Percentiles rank a stretch among this genome's conserved stretches.
These are phyloP conservation scores for Phytophthora sojae DNA, from an alignment of 352 stramenopile species.

Conservation along the genomic window DNA sequence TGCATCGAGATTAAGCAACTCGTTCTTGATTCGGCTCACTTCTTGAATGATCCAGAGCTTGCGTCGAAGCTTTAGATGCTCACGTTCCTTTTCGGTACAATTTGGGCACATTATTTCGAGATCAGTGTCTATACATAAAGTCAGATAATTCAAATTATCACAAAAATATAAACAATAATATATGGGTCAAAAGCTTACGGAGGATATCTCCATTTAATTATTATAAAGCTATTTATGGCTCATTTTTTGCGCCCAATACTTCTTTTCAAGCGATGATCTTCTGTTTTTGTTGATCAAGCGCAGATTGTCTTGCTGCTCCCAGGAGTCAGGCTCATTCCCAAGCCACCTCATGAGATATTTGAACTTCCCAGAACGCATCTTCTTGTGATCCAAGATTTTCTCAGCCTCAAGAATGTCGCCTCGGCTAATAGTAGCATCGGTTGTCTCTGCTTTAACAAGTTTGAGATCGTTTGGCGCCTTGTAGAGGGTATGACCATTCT, in stretches of 20 bases:
- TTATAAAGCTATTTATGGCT: slow-evolving; percentile 15
- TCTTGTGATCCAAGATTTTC: too few relatives aligned
- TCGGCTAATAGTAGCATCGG: too few relatives aligned
- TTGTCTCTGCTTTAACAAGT: too few relatives aligned
- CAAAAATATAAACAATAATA: slow-evolving; percentile 6
- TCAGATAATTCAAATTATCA: slow-evolving; percentile 8
- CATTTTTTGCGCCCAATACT: slow-evolving; percentile 3
- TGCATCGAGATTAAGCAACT: slow-evolving; percentile 1
- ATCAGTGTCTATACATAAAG: slow-evolving; percentile 8
- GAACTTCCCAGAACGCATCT: too few relatives aligned
- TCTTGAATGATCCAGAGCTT: slow-evolving; percentile 10
- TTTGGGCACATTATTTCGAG: slow-evolving; percentile 1
- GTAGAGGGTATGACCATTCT: too few relatives aligned
- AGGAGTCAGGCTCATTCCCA: too few relatives aligned
- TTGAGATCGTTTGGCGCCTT: too few relatives aligned
- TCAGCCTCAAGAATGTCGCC: too few relatives aligned
- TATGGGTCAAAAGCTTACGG: slow-evolving; percentile 2
- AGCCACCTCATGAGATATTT: too few relatives aligned
- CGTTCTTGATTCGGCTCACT: slow-evolving; percentile 1
- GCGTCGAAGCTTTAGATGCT: neutral
- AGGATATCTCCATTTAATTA: slow-evolving; percentile 15
- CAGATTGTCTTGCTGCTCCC: slow-evolving; percentile 29
- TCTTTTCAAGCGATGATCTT: neutral
- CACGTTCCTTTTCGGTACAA: slow-evolving; percentile 4
- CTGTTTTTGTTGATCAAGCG: slow-evolving; percentile 21